Percentiles rank a stretch among this genome's conserved stretches.
Conservation (phyloP, 768 basidiomycete genomes). For the Hirschioporus abietinus region DNA sequence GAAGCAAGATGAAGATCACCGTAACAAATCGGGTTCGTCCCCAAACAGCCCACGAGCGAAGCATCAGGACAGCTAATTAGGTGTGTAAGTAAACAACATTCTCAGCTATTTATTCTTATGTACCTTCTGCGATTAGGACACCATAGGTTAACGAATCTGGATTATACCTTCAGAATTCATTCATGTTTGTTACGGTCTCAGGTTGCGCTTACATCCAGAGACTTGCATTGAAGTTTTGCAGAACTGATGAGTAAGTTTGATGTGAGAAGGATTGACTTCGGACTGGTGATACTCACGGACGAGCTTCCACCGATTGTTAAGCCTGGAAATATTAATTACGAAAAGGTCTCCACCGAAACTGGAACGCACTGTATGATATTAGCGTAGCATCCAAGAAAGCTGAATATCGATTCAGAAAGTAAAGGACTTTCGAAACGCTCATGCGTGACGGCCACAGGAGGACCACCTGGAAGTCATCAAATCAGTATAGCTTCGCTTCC, state of each 20-base stretch:
- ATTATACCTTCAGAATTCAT: neutral
- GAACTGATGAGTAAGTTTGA: neutral
- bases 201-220: neutral
- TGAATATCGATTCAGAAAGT: neutral
- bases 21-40: neutral
- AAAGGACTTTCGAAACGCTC: neutral
- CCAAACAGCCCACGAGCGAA: neutral
- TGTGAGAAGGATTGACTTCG: neutral
- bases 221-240: neutral
- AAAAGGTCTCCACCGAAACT: neutral
- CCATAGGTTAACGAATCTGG: neutral
- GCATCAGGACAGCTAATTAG: neutral
- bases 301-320: neutral
- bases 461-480: neutral
- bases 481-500: no score
- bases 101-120: no score
- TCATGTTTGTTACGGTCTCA: neutral
- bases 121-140: neutral
- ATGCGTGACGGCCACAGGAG: neutral
- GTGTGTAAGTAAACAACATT: no score
- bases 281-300: neutral
- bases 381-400: neutral
- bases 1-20: neutral
- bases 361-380: neutral
- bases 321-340: neutral